phyloP scores from a whole-genome alignment of 2,329 filamentous ascomycete genomes.

The Colletotrichum chrysophilum region DNA sequence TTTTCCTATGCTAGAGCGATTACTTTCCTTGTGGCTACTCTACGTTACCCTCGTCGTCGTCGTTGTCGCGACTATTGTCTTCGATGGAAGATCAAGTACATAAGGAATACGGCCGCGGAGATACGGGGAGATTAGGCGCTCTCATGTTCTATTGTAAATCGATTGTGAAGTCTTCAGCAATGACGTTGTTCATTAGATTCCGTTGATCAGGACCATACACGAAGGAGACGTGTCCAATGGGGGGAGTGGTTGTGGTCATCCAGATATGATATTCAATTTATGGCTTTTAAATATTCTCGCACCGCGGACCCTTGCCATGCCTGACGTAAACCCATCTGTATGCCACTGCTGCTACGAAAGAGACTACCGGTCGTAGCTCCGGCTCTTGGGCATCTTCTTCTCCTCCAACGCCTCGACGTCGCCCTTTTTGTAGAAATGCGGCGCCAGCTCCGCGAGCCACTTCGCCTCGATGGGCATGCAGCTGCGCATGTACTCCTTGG shows the following conservation, averaged over 20 bases:
- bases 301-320: neutral
- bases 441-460: conserved; percentile 89
- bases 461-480: conserved; percentile 83
- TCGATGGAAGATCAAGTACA: neutral
- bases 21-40: neutral
- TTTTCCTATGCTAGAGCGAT: accelerated
- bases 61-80: neutral
- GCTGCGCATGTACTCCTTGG: conserved; percentile 91
- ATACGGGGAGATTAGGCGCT: accelerated
- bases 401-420: conserved; percentile 85
- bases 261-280: neutral
- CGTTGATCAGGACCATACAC: accelerated
- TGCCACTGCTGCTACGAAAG: accelerated
- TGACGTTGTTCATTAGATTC: accelerated
- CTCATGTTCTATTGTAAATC: neutral
- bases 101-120: accelerated
- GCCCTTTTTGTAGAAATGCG: conserved; percentile 93
- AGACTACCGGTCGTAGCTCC: conserved; percentile 21
- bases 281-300: neutral
- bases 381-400: conserved; percentile 60
- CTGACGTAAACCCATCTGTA: neutral
- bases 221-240: neutral
- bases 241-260: neutral
- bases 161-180: accelerated
- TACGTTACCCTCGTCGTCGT: neutral